These are phyloP conservation scores for Fimicolochytrium jonesii DNA, from an alignment of 192 early-diverging fungal genomes.

Conservation along the genomic window DNA sequence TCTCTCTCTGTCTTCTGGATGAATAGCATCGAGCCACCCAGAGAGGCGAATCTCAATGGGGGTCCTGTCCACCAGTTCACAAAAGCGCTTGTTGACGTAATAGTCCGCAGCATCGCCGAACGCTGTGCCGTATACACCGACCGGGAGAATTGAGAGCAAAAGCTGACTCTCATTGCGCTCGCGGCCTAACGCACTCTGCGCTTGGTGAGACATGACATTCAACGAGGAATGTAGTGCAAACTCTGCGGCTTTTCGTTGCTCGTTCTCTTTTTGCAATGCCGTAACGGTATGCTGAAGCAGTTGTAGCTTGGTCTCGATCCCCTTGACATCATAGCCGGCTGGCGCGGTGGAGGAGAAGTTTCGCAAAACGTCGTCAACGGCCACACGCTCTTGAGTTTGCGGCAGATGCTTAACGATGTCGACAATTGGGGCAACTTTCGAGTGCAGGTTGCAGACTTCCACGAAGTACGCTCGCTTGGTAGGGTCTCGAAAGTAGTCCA, in stretches of 20 bases:
- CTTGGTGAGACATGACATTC: conserved; percentile 5
- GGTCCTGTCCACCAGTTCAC: conserved; percentile 5
- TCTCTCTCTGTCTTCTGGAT: neutral
- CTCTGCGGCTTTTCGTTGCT: conserved; percentile 6
- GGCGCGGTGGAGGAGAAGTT: neutral
- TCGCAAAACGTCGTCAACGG: neutral
- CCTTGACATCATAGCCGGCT: neutral
- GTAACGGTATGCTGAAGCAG: neutral
- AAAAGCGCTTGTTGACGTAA: conserved; percentile 7
- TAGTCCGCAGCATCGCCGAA: conserved; percentile 10
- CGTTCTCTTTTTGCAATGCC: conserved; percentile 2
- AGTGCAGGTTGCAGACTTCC: conserved; percentile 2
- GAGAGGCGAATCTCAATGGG: neutral
- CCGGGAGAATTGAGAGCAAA: conserved; percentile 4
- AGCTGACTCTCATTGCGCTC: neutral
- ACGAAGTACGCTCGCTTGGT: neutral
- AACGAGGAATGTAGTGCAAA: neutral
- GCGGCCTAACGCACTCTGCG: conserved; percentile 8
- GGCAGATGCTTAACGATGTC: too few species aligned
- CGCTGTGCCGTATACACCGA: conserved; percentile 5
- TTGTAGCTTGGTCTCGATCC: neutral
- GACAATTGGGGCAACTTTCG: neutral
- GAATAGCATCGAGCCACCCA: conserved; percentile 7
- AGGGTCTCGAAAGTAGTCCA: conserved; percentile 2
- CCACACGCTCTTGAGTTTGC: too few species aligned